These are phyloP conservation scores for Castanea sativa DNA, from an alignment of 306 rosid genomes.

Conservation along the genomic window DNA sequence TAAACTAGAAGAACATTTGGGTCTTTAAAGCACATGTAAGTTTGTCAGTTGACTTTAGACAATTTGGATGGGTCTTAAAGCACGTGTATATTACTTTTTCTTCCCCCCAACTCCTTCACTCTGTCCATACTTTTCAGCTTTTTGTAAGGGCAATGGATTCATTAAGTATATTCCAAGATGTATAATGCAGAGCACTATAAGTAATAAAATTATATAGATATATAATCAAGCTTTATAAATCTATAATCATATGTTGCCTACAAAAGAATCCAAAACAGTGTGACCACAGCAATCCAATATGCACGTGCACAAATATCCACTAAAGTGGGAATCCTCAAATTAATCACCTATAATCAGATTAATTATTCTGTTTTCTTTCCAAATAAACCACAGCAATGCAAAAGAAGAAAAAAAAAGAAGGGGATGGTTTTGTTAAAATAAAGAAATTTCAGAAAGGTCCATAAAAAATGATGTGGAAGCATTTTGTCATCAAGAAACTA, in stretches of 20 bases:
- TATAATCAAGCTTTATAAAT: background rate
- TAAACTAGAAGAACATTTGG: slow-evolving; percentile 19
- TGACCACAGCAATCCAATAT: background rate
- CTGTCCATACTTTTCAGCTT: background rate
- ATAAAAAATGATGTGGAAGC: background rate
- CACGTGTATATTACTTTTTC: background rate
- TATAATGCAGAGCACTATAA: background rate
- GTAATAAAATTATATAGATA: background rate
- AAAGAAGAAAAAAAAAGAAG: background rate
- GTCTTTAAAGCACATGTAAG: background rate
- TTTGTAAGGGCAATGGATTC: background rate
- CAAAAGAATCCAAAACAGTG: background rate
- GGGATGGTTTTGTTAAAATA: background rate
- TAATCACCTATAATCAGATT: background rate
- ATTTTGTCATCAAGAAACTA: background rate
- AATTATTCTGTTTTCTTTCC: background rate
- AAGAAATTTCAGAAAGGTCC: background rate
- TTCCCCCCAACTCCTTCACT: background rate
- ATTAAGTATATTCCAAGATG: background rate
- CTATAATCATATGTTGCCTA: background rate
- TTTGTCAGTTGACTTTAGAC: background rate
- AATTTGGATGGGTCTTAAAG: background rate
- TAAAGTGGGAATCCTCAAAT: background rate
- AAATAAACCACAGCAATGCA: background rate
- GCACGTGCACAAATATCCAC: background rate